phyloP scores from a whole-genome alignment of 306 rosid genomes.

The Begonia loranthoides region DNA sequence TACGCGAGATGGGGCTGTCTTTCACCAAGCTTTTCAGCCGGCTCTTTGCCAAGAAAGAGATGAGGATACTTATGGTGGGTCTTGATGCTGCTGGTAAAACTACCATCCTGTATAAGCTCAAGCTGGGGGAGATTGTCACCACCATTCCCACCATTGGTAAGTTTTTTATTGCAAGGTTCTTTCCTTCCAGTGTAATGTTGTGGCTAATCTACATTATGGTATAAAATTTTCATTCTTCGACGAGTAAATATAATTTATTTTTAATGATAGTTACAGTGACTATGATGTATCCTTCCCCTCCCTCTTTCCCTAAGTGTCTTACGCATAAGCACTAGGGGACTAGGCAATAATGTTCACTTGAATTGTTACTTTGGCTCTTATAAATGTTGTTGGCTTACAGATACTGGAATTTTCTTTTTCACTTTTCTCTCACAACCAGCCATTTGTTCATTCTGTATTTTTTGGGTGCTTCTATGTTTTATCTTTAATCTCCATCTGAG shows the following conservation, averaged over 20 bases:
- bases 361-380: too few relatives aligned
- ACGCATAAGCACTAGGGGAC: too few relatives aligned
- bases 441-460: too few relatives aligned
- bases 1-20: constrained; percentile 67
- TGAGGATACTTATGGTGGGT: constrained; percentile 94
- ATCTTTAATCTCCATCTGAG: neutral
- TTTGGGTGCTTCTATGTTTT: too few relatives aligned
- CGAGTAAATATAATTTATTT: neutral
- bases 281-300: too few relatives aligned
- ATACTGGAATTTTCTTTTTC: too few relatives aligned
- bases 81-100: constrained; percentile 98
- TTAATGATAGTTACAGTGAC: neutral
- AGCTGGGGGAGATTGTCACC: constrained; percentile 88
- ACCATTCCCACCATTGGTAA: constrained; percentile 91
- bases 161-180: constrained; percentile 1
- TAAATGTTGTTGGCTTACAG: too few relatives aligned
- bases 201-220: too few relatives aligned
- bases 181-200: too few relatives aligned
- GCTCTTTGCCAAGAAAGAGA: constrained; percentile 86
- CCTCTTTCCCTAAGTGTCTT: neutral
- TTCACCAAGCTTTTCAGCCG: constrained; percentile 88
- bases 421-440: too few relatives aligned
- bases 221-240: neutral
- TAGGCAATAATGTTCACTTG: too few relatives aligned
- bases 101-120: constrained; percentile 82